Percentiles rank a stretch among this genome's conserved stretches.
Evolutionary conservation across 1,139 yeast species (phyloP).

Genomic region (Zygoascus meyerae): DNA sequence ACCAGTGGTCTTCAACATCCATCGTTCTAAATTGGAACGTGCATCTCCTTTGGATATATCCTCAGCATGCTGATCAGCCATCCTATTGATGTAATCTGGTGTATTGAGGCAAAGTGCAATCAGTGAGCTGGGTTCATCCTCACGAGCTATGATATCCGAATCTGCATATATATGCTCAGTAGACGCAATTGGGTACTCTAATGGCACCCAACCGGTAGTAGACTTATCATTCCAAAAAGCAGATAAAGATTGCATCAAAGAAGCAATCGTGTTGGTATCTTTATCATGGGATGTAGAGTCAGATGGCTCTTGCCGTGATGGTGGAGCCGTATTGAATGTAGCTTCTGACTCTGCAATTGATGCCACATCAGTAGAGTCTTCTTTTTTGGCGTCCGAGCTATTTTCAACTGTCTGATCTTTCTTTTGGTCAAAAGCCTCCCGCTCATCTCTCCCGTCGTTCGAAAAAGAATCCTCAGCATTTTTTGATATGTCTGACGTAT

Average conservation of each 20-base stretch:
- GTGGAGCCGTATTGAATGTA: too few relatives aligned
- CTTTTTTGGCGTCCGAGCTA: too few relatives aligned
- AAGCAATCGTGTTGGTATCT: slow-evolving; percentile 34
- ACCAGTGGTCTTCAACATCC: slow-evolving; percentile 76
- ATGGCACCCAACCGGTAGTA: slow-evolving; percentile 91
- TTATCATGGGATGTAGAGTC: slow-evolving; percentile 43
- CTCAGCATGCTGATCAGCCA: slow-evolving; percentile 34
- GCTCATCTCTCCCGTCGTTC: too few relatives aligned
- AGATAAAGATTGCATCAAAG: slow-evolving; percentile 75
- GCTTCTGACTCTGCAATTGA: too few relatives aligned
- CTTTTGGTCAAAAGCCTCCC: too few relatives aligned
- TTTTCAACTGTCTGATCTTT: too few relatives aligned
- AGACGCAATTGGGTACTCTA: slow-evolving; percentile 64
- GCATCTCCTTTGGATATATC: slow-evolving; percentile 16
- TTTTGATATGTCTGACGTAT: too few relatives aligned
- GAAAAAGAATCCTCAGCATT: too few relatives aligned
- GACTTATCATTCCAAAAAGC: slow-evolving; percentile 98
- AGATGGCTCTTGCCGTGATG: too few relatives aligned
- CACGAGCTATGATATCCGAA: slow-evolving; percentile 88
- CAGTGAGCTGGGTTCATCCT: slow-evolving; percentile 93
- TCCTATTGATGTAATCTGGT: slow-evolving; percentile 68
- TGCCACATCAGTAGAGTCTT: too few relatives aligned
- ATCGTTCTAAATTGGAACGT: slow-evolving; percentile 45
- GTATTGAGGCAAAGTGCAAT: slow-evolving; percentile 90
- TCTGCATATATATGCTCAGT: slow-evolving; percentile 92